These are phyloP conservation scores for Cryphonectria parasitica DNA, from an alignment of 2,329 filamentous ascomycete genomes.

Conservation along the genomic window DNA sequence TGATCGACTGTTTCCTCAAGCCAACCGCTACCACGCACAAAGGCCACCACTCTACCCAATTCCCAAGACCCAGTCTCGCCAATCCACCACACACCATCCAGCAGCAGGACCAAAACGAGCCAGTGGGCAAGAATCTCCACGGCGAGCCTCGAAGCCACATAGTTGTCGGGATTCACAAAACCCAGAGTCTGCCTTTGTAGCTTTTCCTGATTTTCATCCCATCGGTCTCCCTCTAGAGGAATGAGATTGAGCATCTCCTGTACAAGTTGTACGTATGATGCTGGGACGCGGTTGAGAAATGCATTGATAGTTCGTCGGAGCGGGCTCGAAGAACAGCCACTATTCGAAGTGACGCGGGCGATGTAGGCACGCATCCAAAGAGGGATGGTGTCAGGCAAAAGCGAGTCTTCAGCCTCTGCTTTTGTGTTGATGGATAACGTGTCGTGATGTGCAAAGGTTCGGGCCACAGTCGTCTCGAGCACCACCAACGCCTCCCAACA, in stretches of 20 bases:
- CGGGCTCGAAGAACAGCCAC: conserved; percentile 35
- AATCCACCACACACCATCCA: conserved; percentile 48
- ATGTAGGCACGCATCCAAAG: conserved; percentile 43
- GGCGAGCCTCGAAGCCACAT: conserved; percentile 34
- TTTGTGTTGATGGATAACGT: too few species aligned
- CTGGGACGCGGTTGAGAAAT: conserved; percentile 45
- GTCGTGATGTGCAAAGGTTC: conserved; percentile 28
- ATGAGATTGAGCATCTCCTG: conserved; percentile 38
- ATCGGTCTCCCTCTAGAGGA: neutral
- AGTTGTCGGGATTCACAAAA: neutral
- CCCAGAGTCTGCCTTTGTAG: neutral
- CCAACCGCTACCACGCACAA: conserved; percentile 26
- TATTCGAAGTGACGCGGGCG: conserved; percentile 40
- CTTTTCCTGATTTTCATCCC: neutral
- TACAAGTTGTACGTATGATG: conserved; percentile 40
- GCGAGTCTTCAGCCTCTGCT: conserved; percentile 13
- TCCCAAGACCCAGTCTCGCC: conserved; percentile 42
- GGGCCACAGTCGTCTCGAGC: conserved; percentile 33
- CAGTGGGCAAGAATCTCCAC: conserved; percentile 46
- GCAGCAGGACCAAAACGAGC: conserved; percentile 43
- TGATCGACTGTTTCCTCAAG: conserved; percentile 17
- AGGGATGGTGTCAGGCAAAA: conserved; percentile 35
- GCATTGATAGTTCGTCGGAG: conserved; percentile 44
- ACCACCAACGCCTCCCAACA: conserved; percentile 32
- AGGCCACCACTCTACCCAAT: conserved; percentile 35